Evolutionary conservation across 164 flowering plant genomes (phyloP).

Genomic region (Aristolochia contorta): DNA sequence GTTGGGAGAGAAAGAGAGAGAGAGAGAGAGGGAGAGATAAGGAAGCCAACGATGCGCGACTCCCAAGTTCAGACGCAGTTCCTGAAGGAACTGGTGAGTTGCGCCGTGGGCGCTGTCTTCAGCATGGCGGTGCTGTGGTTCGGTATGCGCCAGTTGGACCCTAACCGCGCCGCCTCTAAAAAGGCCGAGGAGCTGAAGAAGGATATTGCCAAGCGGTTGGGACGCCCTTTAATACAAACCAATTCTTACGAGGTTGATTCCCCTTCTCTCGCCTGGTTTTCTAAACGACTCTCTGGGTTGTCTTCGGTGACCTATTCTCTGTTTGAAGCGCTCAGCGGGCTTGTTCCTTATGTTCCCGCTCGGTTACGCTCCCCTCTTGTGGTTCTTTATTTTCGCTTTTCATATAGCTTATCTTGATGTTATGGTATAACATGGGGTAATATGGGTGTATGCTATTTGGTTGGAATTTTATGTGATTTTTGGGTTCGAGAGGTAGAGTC

Average conservation of each 20-base stretch:
- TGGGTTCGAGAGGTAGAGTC: too few relatives aligned
- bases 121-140: conserved; percentile 69
- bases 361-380: too few relatives aligned
- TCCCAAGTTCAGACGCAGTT: conserved; percentile 18
- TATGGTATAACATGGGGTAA: too few relatives aligned
- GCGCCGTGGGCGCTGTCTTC: conserved; percentile 88
- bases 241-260: conserved; percentile 67
- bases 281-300: neutral
- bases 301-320: neutral
- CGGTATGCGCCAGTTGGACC: conserved; percentile 82
- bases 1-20: neutral
- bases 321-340: too few relatives aligned
- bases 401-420: too few relatives aligned
- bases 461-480: too few relatives aligned
- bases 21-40: too few relatives aligned
- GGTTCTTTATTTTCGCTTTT: too few relatives aligned
- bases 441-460: too few relatives aligned
- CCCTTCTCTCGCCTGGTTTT: neutral
- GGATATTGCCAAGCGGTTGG: conserved; percentile 78
- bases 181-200: conserved; percentile 80
- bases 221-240: conserved; percentile 80
- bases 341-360: too few relatives aligned
- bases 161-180: conserved; percentile 76
- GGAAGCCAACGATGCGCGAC: too few relatives aligned
- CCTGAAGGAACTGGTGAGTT: conserved; percentile 55